Percentiles rank a stretch among this genome's conserved stretches.
phyloP scores from a whole-genome alignment of 192 early-diverging fungal species.

The Coemansia sp. region DNA sequence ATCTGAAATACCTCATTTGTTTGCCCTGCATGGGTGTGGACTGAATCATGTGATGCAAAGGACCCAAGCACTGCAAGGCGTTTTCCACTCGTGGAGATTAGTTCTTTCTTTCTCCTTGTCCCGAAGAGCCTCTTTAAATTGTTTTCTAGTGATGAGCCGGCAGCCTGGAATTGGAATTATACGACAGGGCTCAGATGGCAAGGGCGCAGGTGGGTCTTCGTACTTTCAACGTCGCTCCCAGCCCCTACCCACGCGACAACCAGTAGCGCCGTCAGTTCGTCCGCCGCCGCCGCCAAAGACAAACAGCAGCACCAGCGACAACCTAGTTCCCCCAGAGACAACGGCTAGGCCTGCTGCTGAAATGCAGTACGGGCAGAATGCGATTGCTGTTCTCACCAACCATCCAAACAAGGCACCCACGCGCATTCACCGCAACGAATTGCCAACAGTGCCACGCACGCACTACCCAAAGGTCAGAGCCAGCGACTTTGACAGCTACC shows the following conservation, averaged over 20 bases:
- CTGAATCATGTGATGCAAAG: too few species aligned
- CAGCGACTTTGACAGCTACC: slow-evolving; percentile 85
- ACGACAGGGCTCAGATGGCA: slow-evolving; percentile 28
- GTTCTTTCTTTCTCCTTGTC: too few species aligned
- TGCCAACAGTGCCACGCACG: slow-evolving; percentile 51
- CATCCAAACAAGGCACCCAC: slow-evolving; percentile 49
- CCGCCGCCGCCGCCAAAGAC: background rate
- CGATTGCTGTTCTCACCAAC: slow-evolving; percentile 52
- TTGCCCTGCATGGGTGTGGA: too few species aligned
- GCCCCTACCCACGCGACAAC: slow-evolving; percentile 12
- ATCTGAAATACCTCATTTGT: too few species aligned
- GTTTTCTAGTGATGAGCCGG: slow-evolving; percentile 33
- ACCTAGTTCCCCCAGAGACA: background rate
- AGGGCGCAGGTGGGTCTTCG: slow-evolving; percentile 31
- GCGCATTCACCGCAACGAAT: slow-evolving; percentile 52
- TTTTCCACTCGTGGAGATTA: slow-evolving; percentile 2
- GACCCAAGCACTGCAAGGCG: too few species aligned
- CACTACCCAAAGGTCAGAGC: slow-evolving; percentile 58
- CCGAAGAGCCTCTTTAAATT: too few species aligned
- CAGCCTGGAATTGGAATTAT: slow-evolving; percentile 50
- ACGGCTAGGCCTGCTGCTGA: background rate
- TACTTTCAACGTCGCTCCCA: slow-evolving; percentile 52
- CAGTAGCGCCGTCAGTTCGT: background rate
- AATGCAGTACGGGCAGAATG: slow-evolving; percentile 38
- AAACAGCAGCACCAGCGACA: background rate